A percentile compares a stretch with the other conserved stretches of the same genome.
These are phyloP conservation scores for Linnemannia hyalina DNA, from an alignment of 192 early-diverging fungal species.

Conservation along the genomic window DNA sequence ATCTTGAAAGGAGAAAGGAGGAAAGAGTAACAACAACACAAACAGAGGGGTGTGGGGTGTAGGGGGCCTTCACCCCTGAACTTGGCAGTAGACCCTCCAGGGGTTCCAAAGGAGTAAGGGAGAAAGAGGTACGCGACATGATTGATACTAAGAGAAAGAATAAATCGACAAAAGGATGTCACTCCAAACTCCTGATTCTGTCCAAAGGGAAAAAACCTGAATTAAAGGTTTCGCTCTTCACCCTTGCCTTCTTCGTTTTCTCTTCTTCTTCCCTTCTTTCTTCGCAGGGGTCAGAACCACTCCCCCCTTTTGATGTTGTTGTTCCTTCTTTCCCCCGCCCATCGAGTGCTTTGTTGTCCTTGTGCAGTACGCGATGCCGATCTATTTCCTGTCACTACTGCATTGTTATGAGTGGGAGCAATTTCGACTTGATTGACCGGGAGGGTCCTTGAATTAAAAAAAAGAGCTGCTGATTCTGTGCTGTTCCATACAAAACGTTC, in stretches of 20 bases:
- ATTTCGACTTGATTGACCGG: background rate
- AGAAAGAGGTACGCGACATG: background rate
- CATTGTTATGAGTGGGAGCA: background rate
- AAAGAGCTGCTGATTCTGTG: background rate
- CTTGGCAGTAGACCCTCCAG: background rate
- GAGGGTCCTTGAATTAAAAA: background rate
- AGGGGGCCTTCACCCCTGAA: background rate
- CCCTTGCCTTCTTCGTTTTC: background rate
- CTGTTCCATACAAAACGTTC: background rate
- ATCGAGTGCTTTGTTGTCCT: background rate
- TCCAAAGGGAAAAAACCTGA: background rate
- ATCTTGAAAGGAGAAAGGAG: background rate
- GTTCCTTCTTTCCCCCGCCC: too few relatives aligned
- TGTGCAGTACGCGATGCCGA: background rate
- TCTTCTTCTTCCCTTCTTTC: background rate
- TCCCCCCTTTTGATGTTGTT: background rate
- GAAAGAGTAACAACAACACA: background rate
- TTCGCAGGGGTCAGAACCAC: background rate
- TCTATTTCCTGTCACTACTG: background rate
- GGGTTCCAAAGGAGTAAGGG: background rate
- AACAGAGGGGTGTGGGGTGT: background rate
- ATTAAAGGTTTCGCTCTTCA: background rate
- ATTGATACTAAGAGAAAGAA: background rate
- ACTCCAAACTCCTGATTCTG: slow-evolving; percentile 1
- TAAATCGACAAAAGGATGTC: background rate